Percentiles rank a stretch among this genome's conserved stretches.
phyloP scores from a whole-genome alignment of 106 monocot genomes.

The Posidonia australis region DNA sequence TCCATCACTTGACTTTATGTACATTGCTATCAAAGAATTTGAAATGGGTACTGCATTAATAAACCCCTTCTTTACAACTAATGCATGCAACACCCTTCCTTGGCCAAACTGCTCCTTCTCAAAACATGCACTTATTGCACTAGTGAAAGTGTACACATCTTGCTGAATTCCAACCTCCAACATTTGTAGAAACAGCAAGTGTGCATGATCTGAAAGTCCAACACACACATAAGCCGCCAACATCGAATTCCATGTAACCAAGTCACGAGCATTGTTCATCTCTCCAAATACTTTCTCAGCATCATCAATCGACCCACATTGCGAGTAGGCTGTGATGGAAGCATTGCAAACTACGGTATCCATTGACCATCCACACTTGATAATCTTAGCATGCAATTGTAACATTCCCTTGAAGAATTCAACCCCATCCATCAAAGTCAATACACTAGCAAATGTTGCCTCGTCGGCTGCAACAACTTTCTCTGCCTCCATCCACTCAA shows the following conservation, averaged over 20 bases:
- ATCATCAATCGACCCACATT: constrained; percentile 34
- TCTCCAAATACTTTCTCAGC: constrained; percentile 40
- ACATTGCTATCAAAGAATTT: constrained; percentile 63
- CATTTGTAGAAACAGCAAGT: constrained; percentile 41
- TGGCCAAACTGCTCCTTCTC: constrained; percentile 10
- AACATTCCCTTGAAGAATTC: constrained; percentile 12
- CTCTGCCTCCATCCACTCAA: constrained; percentile 36
- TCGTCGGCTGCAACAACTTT: constrained; percentile 29
- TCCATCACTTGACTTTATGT: constrained; percentile 28
- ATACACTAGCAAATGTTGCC: constrained; percentile 53
- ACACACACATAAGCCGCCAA: constrained; percentile 47
- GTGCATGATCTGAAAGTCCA: constrained; percentile 18
- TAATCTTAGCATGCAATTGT: constrained; percentile 47
- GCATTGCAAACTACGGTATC: constrained; percentile 50
- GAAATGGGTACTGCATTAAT: constrained; percentile 22
- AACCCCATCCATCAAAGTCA: constrained; percentile 27
- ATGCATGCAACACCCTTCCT: constrained; percentile 43
- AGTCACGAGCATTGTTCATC: constrained; percentile 29
- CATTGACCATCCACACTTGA: constrained; percentile 29
- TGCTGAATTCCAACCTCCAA: constrained; percentile 14
- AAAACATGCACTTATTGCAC: constrained; percentile 45
- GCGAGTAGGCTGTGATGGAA: constrained; percentile 51
- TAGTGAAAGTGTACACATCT: constrained; percentile 63
- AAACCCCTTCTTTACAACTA: constrained; percentile 39
- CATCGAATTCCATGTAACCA: constrained; percentile 70